phyloP scores from a whole-genome alignment of 495 filamentous ascomycete genomes.

The Thermochaetoides thermophila region DNA sequence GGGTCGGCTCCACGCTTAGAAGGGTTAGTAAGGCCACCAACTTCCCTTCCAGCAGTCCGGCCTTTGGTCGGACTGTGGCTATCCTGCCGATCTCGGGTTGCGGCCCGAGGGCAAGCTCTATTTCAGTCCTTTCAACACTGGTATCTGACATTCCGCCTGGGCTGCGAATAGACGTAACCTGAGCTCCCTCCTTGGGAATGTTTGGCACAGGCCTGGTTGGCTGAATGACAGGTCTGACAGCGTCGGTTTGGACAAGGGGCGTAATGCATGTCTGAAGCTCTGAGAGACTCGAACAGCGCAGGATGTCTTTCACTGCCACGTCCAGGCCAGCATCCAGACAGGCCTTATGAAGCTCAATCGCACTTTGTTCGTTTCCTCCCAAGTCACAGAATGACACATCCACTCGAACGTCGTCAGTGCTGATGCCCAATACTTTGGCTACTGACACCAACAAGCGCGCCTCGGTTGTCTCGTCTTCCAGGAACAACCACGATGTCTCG shows the following conservation, averaged over 20 bases:
- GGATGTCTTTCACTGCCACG: slow-evolving; percentile 25
- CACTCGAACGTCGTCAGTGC: slow-evolving; percentile 9
- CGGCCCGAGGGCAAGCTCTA: slow-evolving; percentile 14
- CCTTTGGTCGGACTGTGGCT: slow-evolving; percentile 28
- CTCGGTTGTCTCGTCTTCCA: slow-evolving; percentile 19
- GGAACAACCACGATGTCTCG: slow-evolving; percentile 15
- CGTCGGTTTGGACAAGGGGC: slow-evolving; percentile 10
- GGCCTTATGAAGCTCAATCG: slow-evolving; percentile 17
- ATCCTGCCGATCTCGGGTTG: slow-evolving; percentile 20
- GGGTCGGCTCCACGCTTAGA: slow-evolving; percentile 8
- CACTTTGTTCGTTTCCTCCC: slow-evolving; percentile 23
- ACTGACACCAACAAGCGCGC: slow-evolving; percentile 17
- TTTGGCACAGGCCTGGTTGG: slow-evolving; percentile 8
- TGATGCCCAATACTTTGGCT: slow-evolving; percentile 19
- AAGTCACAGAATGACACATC: slow-evolving; percentile 27
- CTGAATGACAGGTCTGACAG: slow-evolving; percentile 10
- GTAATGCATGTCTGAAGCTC: slow-evolving; percentile 23
- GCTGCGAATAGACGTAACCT: slow-evolving; percentile 9
- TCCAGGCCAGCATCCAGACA: slow-evolving; percentile 24
- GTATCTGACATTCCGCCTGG: slow-evolving; percentile 9
- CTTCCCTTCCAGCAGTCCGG: slow-evolving; percentile 31
- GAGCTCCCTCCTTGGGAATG: slow-evolving; percentile 2
- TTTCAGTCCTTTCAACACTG: slow-evolving; percentile 10
- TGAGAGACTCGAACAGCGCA: slow-evolving; percentile 25
- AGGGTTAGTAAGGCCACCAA: slow-evolving; percentile 29